A percentile compares a stretch with the other conserved stretches of the same genome.
Conservation (phyloP, 1,139 yeast species). For the Magnusiomyces magnusii region DNA sequence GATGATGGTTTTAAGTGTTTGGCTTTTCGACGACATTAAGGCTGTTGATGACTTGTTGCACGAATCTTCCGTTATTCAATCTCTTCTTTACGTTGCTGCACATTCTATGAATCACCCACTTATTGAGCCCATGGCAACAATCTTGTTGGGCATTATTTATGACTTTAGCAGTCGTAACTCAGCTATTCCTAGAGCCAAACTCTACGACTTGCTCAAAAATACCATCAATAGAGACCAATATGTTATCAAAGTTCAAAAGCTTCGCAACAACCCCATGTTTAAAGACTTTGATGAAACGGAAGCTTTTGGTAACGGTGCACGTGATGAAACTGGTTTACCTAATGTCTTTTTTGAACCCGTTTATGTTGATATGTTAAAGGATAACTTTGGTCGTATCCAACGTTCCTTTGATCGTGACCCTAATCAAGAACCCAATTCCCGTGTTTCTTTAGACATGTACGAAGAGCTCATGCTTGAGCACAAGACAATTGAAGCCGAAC, state of each 20-base stretch:
- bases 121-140: constrained; percentile 68
- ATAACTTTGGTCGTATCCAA: constrained; percentile 59
- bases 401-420: constrained; percentile 74
- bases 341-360: constrained; percentile 62
- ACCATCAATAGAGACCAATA: constrained; percentile 80
- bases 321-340: constrained; percentile 82
- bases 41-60: constrained; percentile 73
- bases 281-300: constrained; percentile 45
- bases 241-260: constrained; percentile 61
- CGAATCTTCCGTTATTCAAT: constrained; percentile 58
- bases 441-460: constrained; percentile 60
- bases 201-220: constrained; percentile 54
- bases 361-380: constrained; percentile 61
- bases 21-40: constrained; percentile 71
- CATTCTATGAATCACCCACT: constrained; percentile 51
- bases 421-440: constrained; percentile 54
- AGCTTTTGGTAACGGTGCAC: constrained; percentile 38
- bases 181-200: constrained; percentile 59
- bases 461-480: constrained; percentile 51
- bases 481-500: constrained; percentile 33
- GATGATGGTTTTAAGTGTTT: constrained; percentile 60
- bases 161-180: constrained; percentile 73
- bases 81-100: constrained; percentile 60
- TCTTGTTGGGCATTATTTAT: constrained; percentile 68
- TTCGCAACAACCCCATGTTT: constrained; percentile 53